Conservation (phyloP, 2,329 filamentous ascomycete species). For the Colletotrichum sp. region DNA sequence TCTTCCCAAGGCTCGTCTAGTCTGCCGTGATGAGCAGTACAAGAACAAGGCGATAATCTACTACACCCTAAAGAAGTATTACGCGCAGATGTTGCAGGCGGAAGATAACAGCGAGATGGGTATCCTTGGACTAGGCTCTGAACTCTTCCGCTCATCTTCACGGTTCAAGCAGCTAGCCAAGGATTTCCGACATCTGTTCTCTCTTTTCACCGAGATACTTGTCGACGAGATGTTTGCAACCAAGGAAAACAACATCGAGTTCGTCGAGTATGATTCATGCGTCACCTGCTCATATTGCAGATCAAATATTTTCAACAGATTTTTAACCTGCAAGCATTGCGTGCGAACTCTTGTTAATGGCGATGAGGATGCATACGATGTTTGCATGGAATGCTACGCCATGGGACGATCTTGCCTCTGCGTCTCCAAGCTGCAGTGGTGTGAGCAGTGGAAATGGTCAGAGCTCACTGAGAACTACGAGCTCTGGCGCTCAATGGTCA, state of each 20-base stretch:
- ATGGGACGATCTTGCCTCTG: constrained; percentile 95
- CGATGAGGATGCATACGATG: constrained; percentile 86
- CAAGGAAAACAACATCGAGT: constrained; percentile 75
- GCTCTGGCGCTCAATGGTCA: constrained; percentile 79
- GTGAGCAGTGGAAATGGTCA: constrained; percentile 90
- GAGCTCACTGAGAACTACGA: constrained; percentile 81
- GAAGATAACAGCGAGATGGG: constrained; percentile 53
- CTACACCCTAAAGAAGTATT: constrained; percentile 84
- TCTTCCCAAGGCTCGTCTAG: constrained; percentile 84
- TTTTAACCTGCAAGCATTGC: constrained; percentile 90
- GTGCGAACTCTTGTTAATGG: constrained; percentile 69
- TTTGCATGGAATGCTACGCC: constrained; percentile 98
- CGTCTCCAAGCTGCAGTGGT: constrained; percentile 85
- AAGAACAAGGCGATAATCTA: constrained; percentile 98
- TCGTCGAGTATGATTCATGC: constrained; percentile 83
- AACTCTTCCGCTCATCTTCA: constrained; percentile 44
- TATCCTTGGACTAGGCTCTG: constrained; percentile 51
- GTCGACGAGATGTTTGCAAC: constrained; percentile 85
- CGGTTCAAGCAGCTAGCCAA: constrained; percentile 73
- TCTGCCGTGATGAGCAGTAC: constrained; percentile 97
- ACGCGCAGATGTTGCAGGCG: constrained; percentile 61
- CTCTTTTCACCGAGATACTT: constrained; percentile 78
- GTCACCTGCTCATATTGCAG: constrained; percentile 96
- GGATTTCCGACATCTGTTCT: constrained; percentile 84
- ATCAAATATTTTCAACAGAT: constrained; percentile 96